A percentile compares a stretch with the other conserved stretches of the same genome.
Evolutionary conservation across 495 filamentous ascomycete genomes (phyloP).

Genomic region (Neohortaea acidophila): DNA sequence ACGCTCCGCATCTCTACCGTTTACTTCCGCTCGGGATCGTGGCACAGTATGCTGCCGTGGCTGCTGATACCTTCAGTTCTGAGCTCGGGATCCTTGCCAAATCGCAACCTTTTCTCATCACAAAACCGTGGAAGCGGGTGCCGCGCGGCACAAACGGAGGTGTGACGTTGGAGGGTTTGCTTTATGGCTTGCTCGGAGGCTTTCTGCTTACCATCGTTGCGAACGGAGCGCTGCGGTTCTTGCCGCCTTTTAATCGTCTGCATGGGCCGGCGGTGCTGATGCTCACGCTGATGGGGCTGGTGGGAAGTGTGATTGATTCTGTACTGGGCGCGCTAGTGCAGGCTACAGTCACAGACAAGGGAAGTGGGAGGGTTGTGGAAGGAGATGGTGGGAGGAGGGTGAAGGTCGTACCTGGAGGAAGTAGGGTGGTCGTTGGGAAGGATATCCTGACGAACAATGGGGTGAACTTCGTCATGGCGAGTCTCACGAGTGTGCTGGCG

Average conservation of each 20-base stretch:
- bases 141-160: slow-evolving; percentile 89
- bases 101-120: slow-evolving; percentile 67
- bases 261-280: slow-evolving; percentile 41
- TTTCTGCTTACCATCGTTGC: slow-evolving; percentile 53
- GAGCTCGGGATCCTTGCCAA: slow-evolving; percentile 84
- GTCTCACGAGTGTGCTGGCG: slow-evolving; percentile 59
- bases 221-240: slow-evolving; percentile 25
- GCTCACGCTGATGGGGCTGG: slow-evolving; percentile 49
- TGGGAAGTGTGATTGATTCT: slow-evolving; percentile 76
- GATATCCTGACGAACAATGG: slow-evolving; percentile 85
- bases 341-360: slow-evolving; percentile 68
- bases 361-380: slow-evolving; percentile 77
- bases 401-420: slow-evolving; percentile 17
- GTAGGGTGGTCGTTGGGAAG: slow-evolving; percentile 35
- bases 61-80: slow-evolving; percentile 88
- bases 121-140: slow-evolving; percentile 59
- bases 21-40: slow-evolving; percentile 33
- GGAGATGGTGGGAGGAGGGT: slow-evolving; percentile 72
- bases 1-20: slow-evolving; percentile 2
- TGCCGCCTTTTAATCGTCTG: slow-evolving; percentile 52
- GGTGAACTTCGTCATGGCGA: slow-evolving; percentile 83
- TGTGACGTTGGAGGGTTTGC: slow-evolving; percentile 55
- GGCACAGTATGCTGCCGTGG: slow-evolving; percentile 67
- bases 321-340: slow-evolving; percentile 75
- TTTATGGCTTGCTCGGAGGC: slow-evolving; percentile 61